These are phyloP conservation scores for Leccinum subfulvum DNA, from an alignment of 1,284 basidiomycete genomes.

Conservation along the genomic window DNA sequence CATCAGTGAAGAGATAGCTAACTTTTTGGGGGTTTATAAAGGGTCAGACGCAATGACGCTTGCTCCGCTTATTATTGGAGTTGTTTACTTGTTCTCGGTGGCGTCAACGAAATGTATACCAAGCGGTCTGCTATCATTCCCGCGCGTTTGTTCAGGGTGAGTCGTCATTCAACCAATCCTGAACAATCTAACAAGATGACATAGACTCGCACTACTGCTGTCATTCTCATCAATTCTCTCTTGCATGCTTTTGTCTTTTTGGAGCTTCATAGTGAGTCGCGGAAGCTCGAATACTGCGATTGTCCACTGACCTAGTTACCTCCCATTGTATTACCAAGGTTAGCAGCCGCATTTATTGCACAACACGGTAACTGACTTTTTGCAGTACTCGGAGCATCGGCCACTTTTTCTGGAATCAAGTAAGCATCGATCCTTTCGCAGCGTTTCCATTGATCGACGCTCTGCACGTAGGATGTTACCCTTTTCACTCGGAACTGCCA, in stretches of 20 bases:
- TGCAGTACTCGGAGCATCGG: constrained; percentile 65
- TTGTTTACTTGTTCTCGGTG: constrained; percentile 51
- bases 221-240: constrained; percentile 62
- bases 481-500: constrained; percentile 63
- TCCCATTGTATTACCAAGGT: constrained; percentile 76
- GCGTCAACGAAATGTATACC: constrained; percentile 69
- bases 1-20: neutral
- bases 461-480: constrained; percentile 60
- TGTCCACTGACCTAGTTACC: constrained; percentile 45
- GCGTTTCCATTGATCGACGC: neutral
- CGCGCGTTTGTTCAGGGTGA: constrained; percentile 71
- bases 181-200: neutral
- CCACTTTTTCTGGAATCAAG: constrained; percentile 73
- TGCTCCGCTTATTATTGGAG: constrained; percentile 69
- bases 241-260: constrained; percentile 73
- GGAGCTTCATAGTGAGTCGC: constrained; percentile 31
- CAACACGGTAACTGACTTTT: constrained; percentile 28
- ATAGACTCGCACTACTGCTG: constrained; percentile 71
- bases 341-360: neutral
- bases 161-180: constrained; percentile 3
- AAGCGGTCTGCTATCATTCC: constrained; percentile 79
- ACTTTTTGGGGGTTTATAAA: constrained; percentile 10
- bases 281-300: constrained; percentile 1
- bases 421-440: constrained; percentile 31
- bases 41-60: constrained; percentile 59